Conservation (phyloP, 2,329 filamentous ascomycete genomes). For the Raffaelea albimanens region DNA sequence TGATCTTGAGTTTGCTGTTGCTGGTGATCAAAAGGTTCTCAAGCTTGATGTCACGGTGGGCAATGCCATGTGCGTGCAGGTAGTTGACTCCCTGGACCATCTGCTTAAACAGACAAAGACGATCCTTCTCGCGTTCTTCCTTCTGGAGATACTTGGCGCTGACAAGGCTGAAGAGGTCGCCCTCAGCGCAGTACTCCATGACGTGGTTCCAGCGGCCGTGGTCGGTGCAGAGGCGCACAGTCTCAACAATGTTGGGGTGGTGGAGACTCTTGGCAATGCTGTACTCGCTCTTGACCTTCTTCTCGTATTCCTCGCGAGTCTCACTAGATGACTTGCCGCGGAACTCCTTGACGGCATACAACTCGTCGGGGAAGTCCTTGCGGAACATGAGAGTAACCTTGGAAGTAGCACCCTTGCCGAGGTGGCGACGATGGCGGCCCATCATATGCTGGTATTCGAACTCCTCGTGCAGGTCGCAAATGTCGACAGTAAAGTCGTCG, state of each 20-base stretch:
- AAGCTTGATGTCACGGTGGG: constrained; percentile 83
- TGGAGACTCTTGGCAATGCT: constrained; percentile 77
- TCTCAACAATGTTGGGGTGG: constrained; percentile 82
- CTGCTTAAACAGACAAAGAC: constrained; percentile 83
- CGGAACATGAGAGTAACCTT: constrained; percentile 73
- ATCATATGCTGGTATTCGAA: constrained; percentile 64
- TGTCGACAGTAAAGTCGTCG: constrained; percentile 64
- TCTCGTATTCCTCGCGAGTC: constrained; percentile 64
- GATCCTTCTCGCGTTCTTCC: constrained; percentile 57
- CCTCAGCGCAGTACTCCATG: constrained; percentile 83
- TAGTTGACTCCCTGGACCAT: constrained; percentile 74
- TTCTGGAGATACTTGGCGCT: constrained; percentile 58
- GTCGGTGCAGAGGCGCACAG: constrained; percentile 64
- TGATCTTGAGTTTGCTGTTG: constrained; percentile 78
- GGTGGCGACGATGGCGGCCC: constrained; percentile 61
- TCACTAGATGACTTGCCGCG: constrained; percentile 62
- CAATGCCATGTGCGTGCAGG: constrained; percentile 74
- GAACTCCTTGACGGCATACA: constrained; percentile 85
- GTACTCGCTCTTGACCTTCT: constrained; percentile 87
- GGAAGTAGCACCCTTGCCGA: constrained; percentile 76
- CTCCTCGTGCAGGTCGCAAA: constrained; percentile 58
- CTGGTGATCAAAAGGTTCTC: constrained; percentile 76
- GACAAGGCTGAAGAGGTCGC: constrained; percentile 70
- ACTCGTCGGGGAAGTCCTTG: constrained; percentile 53
- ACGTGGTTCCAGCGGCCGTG: constrained; percentile 78